Evolutionary conservation across 805 yeast species (phyloP).

Genomic region (Dipodascopsis uninucleata): DNA sequence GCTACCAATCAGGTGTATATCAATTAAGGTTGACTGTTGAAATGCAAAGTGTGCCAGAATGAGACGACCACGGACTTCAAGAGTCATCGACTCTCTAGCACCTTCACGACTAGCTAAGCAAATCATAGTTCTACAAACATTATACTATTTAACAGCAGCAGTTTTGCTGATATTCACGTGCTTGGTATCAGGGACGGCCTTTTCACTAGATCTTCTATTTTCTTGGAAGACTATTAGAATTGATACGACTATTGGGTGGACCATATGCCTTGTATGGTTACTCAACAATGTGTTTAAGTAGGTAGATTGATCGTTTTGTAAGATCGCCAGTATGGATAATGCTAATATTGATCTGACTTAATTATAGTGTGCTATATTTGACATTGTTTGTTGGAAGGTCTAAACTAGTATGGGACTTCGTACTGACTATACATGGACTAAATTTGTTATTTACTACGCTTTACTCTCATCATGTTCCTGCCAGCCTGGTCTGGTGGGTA

Average conservation of each 20-base stretch:
- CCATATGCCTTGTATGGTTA: slow-evolving; percentile 72
- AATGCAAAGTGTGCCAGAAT: too few relatives aligned
- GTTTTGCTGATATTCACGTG: slow-evolving; percentile 63
- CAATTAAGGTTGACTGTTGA: too few relatives aligned
- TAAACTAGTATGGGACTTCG: slow-evolving; percentile 94
- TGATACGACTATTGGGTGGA: slow-evolving; percentile 77
- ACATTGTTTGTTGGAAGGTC: slow-evolving; percentile 88
- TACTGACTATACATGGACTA: slow-evolving; percentile 83
- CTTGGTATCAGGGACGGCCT: slow-evolving; percentile 64
- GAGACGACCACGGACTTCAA: slow-evolving; percentile 16
- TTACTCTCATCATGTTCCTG: slow-evolving; percentile 65
- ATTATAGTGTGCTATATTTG: slow-evolving; percentile 67
- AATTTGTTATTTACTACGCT: slow-evolving; percentile 68
- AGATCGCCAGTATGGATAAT: neutral
- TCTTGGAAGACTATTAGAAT: slow-evolving; percentile 73
- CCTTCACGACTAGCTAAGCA: slow-evolving; percentile 64
- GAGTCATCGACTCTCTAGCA: slow-evolving; percentile 46
- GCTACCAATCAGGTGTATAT: too few relatives aligned
- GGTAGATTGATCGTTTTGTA: neutral
- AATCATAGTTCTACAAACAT: slow-evolving; percentile 69
- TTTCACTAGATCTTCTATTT: slow-evolving; percentile 67
- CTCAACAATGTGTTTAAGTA: slow-evolving; percentile 62
- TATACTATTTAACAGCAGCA: slow-evolving; percentile 73
- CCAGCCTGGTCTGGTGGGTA: slow-evolving; percentile 76
- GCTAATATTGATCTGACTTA: neutral